Evolutionary conservation across 345 rosid genomes (phyloP).

Genomic region (Salix exigua): DNA sequence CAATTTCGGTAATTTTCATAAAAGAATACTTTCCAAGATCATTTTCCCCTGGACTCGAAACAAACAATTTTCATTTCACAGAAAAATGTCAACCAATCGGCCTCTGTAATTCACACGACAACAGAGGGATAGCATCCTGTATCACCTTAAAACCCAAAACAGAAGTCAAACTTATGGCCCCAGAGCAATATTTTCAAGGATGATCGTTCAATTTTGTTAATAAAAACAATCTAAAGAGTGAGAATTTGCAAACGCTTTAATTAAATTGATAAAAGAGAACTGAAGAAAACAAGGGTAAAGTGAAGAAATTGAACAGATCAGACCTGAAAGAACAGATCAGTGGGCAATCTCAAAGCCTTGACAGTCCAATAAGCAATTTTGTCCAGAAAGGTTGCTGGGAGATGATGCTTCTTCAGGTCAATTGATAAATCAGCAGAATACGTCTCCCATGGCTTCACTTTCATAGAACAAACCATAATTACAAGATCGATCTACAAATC

Average conservation of each 20-base stretch:
- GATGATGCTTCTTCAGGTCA: slow-evolving; percentile 68
- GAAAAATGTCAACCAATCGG: background rate
- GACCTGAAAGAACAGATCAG: slow-evolving; percentile 74
- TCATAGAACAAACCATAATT: slow-evolving; percentile 4
- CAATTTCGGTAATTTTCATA: background rate
- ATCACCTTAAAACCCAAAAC: background rate
- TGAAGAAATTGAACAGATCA: background rate
- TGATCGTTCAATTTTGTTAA: background rate
- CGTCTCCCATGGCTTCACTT: slow-evolving; percentile 74
- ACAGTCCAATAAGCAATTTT: slow-evolving; percentile 66
- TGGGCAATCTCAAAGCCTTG: slow-evolving; percentile 61
- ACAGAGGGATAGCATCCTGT: background rate
- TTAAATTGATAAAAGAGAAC: background rate
- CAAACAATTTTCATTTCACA: background rate
- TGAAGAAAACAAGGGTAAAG: background rate
- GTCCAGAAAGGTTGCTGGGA: slow-evolving; percentile 51
- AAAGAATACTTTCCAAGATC: too few species aligned
- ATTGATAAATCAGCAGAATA: slow-evolving; percentile 49
- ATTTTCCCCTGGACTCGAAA: too few species aligned
- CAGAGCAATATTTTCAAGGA: background rate
- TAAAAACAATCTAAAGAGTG: background rate
- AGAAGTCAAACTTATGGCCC: background rate
- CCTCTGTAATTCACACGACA: background rate
- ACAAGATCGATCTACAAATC: background rate
- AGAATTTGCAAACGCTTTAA: too few species aligned